A percentile compares a stretch with the other conserved stretches of the same genome.
phyloP scores from a whole-genome alignment of 495 filamentous ascomycete species.

The Trichoderma parareesei region DNA sequence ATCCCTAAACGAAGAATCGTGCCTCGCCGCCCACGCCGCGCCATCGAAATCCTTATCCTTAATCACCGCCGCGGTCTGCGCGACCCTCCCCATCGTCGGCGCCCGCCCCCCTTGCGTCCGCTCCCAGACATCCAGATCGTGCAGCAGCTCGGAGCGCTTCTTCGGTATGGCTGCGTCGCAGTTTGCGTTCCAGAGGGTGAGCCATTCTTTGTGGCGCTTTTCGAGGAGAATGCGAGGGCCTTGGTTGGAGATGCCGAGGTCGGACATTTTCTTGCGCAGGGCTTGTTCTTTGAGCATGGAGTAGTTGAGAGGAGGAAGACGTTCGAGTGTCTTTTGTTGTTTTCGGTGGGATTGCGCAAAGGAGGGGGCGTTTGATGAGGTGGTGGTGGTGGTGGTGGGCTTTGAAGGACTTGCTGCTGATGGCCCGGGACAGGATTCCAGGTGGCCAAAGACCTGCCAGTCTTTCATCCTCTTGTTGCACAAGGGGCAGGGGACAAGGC shows the following conservation, averaged over 20 bases:
- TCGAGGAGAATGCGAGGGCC: constrained; percentile 63
- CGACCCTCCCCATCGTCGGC: constrained; percentile 22
- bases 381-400: too few relatives aligned
- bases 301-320: constrained; percentile 73
- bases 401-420: constrained; percentile 26
- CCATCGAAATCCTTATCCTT: constrained; percentile 82
- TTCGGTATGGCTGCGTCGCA: constrained; percentile 73
- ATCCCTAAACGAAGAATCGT: constrained; percentile 64
- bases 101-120: constrained; percentile 54
- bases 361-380: too few relatives aligned
- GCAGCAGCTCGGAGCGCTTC: constrained; percentile 58
- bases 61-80: constrained; percentile 30
- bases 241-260: constrained; percentile 68
- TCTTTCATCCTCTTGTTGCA: constrained; percentile 72
- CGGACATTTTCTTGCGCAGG: constrained; percentile 70
- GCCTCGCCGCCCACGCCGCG: constrained; percentile 60
- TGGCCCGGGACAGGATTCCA: constrained; percentile 54
- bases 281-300: constrained; percentile 66
- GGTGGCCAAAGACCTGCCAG: constrained; percentile 61
- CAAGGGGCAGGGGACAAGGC: constrained; percentile 73
- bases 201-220: constrained; percentile 82
- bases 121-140: constrained; percentile 80
- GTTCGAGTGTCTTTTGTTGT: constrained; percentile 23
- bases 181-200: constrained; percentile 94
- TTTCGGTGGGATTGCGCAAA: constrained; percentile 13